phyloP scores from a whole-genome alignment of 768 basidiomycete genomes.

The Termitomyces bulborhizus region DNA sequence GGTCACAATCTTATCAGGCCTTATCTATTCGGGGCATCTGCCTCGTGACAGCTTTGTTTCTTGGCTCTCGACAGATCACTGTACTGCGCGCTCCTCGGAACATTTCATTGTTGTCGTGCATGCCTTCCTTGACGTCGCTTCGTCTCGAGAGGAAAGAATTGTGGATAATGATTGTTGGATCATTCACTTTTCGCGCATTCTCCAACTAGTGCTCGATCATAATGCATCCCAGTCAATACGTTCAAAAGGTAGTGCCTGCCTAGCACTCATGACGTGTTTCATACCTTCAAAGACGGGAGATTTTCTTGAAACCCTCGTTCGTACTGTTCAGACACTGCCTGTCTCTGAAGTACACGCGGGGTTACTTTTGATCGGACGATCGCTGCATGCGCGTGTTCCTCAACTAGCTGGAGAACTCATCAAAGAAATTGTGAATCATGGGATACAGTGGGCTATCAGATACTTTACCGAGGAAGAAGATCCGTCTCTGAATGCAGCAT shows the following conservation, averaged over 20 bases:
- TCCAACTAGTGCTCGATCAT: slow-evolving; percentile 12
- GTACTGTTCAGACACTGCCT: slow-evolving; percentile 20
- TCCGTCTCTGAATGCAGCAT: slow-evolving; percentile 12
- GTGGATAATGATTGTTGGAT: slow-evolving; percentile 22
- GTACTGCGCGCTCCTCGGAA: slow-evolving; percentile 16
- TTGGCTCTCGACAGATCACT: slow-evolving; percentile 35
- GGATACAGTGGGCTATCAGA: slow-evolving; percentile 49
- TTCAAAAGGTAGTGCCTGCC: slow-evolving; percentile 18
- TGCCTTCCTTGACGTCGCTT: slow-evolving; percentile 39
- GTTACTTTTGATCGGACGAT: slow-evolving; percentile 25
- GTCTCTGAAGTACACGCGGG: slow-evolving; percentile 22
- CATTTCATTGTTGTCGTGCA: slow-evolving; percentile 33
- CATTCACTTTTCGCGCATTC: slow-evolving; percentile 22
- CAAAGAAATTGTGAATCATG: slow-evolving; percentile 33
- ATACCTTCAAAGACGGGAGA: slow-evolving; percentile 17
- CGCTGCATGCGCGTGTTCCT: slow-evolving; percentile 14
- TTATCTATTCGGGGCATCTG: slow-evolving; percentile 36
- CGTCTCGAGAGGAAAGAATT: slow-evolving; percentile 6
- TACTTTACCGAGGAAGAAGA: slow-evolving; percentile 30
- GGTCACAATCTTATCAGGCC: slow-evolving; percentile 31
- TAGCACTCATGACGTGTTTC: slow-evolving; percentile 21
- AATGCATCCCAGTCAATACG: slow-evolving; percentile 12
- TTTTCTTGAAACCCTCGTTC: slow-evolving; percentile 18
- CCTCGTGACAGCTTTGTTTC: slow-evolving; percentile 19
- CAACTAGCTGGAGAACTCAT: slow-evolving; percentile 19